Conservation (phyloP, 345 rosid genomes). For the Camelina laxa region DNA sequence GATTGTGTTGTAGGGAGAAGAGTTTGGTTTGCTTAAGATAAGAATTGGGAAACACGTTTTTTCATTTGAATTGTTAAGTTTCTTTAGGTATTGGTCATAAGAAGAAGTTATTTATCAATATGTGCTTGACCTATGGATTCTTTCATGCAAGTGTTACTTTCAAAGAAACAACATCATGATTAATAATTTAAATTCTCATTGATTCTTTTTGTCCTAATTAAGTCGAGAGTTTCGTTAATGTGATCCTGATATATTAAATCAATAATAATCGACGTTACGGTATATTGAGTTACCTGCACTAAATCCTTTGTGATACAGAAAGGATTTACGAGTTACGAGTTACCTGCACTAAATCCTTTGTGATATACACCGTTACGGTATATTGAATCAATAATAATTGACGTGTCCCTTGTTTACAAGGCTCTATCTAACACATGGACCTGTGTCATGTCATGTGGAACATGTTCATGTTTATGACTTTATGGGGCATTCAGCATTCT, state of each 20-base stretch:
- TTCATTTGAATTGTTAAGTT: conserved; percentile 27
- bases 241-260: no score
- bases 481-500: no score
- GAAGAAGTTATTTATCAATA: conserved; percentile 1
- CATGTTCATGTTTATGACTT: background rate
- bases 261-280: no score
- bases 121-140: conserved; percentile 12
- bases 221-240: no score
- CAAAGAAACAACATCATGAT: background rate
- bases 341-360: background rate
- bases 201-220: background rate
- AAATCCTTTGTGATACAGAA: background rate
- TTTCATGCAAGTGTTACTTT: conserved; percentile 1
- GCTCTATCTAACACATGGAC: background rate
- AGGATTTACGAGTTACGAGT: no score
- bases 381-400: background rate
- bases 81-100: conserved; percentile 20
- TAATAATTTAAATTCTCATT: background rate
- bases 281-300: no score
- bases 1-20: conserved; percentile 38
- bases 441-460: background rate
- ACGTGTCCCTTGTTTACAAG: background rate
- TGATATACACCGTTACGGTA: background rate
- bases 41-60: conserved; percentile 17
- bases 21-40: conserved; percentile 24